A percentile compares a stretch with the other conserved stretches of the same genome.
Conservation (phyloP, 2,329 filamentous ascomycete genomes). For the Pseudogymnoascus sp. region DNA sequence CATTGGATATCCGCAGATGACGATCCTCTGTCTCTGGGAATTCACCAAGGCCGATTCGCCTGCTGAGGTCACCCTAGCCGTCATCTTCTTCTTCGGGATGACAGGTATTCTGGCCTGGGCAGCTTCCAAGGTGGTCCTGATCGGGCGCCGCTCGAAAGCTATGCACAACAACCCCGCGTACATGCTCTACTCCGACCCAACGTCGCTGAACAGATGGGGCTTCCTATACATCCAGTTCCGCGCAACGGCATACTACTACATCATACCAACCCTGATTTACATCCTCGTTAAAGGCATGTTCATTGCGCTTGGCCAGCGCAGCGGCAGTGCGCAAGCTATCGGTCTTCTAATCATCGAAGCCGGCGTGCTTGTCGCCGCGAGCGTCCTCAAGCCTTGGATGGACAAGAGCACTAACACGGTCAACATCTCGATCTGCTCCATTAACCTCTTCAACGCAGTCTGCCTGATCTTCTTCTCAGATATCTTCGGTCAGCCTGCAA, state of each 20-base stretch:
- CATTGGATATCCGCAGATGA: slow-evolving; percentile 88
- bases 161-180: slow-evolving; percentile 97
- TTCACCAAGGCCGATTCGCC: slow-evolving; percentile 79
- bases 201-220: slow-evolving; percentile 93
- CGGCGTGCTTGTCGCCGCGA: slow-evolving; percentile 66
- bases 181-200: slow-evolving; percentile 93
- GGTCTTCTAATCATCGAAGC: slow-evolving; percentile 80
- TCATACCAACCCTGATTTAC: slow-evolving; percentile 72
- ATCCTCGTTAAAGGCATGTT: slow-evolving; percentile 85
- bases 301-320: slow-evolving; percentile 70
- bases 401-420: slow-evolving; percentile 97
- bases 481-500: slow-evolving; percentile 74
- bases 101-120: slow-evolving; percentile 75
- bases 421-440: slow-evolving; percentile 83
- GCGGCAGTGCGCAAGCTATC: slow-evolving; percentile 68
- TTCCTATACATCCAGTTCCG: slow-evolving; percentile 97
- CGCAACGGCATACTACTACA: slow-evolving; percentile 92
- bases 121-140: slow-evolving; percentile 78
- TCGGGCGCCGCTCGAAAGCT: slow-evolving; percentile 78
- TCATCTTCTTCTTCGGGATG: slow-evolving; percentile 84
- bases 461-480: slow-evolving; percentile 85
- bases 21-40: slow-evolving; percentile 88
- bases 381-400: slow-evolving; percentile 92
- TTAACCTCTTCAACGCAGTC: slow-evolving; percentile 88
- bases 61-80: slow-evolving; percentile 77